Evolutionary conservation across 2,329 filamentous ascomycete genomes (phyloP).

Genomic region (Aureobasidium musti): DNA sequence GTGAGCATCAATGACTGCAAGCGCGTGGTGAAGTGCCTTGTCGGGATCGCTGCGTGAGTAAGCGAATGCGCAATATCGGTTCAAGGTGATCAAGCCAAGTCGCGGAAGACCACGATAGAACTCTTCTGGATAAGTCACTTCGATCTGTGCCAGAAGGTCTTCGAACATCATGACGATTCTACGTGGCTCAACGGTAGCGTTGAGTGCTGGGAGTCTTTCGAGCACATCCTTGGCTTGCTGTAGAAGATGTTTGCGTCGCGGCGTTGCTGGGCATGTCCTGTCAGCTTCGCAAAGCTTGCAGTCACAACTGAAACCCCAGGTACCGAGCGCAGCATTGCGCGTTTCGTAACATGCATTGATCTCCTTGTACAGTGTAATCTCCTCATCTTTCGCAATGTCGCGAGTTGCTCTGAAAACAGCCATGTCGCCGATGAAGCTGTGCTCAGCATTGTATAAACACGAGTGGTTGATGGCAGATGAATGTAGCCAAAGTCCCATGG

Average conservation of each 20-base stretch:
- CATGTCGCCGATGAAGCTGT: conserved; percentile 59
- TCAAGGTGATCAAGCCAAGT: background rate
- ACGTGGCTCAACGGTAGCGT: background rate
- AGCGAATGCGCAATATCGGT: conserved; percentile 2
- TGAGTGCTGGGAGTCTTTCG: background rate
- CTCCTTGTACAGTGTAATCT: conserved; percentile 43
- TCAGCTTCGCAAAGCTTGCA: conserved; percentile 45
- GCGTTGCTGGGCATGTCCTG: background rate
- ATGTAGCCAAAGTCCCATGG: conserved; percentile 11
- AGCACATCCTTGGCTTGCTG: conserved; percentile 3
- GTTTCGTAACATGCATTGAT: conserved; percentile 38
- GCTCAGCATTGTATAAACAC: conserved; percentile 52
- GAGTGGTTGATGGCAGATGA: conserved; percentile 58
- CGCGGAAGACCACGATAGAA: conserved; percentile 5
- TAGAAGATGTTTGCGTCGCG: background rate
- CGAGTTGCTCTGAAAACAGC: conserved; percentile 52
- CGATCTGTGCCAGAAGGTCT: conserved; percentile 3
- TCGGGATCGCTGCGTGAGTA: background rate
- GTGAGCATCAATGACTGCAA: conserved; percentile 2
- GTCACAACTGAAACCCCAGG: conserved; percentile 49
- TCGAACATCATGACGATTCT: background rate
- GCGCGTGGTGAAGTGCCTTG: conserved; percentile 3
- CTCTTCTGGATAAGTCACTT: conserved; percentile 12
- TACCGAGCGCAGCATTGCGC: conserved; percentile 38
- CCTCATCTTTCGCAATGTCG: conserved; percentile 49